These are phyloP conservation scores for Verticillium klebahnii DNA, from an alignment of 2,329 filamentous ascomycete genomes.

Conservation along the genomic window DNA sequence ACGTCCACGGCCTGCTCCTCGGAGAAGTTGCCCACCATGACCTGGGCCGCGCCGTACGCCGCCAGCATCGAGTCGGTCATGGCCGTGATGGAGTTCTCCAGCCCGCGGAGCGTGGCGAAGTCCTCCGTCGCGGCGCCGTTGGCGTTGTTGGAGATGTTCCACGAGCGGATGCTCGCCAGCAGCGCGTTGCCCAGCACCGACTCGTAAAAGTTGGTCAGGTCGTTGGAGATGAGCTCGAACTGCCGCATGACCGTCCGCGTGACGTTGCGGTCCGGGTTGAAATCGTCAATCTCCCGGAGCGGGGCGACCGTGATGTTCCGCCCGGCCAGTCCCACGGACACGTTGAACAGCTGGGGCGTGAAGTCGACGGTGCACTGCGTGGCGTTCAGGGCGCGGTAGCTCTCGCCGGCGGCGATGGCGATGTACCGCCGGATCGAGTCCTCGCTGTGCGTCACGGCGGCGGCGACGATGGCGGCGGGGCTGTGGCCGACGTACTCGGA, in stretches of 20 bases:
- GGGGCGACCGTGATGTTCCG: slow-evolving; percentile 21
- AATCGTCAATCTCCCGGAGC: slow-evolving; percentile 11
- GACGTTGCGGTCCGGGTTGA: slow-evolving; percentile 23
- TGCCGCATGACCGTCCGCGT: slow-evolving; percentile 23
- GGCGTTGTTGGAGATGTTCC: slow-evolving; percentile 4
- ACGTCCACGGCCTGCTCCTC: slow-evolving; percentile 4
- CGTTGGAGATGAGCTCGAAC: slow-evolving; percentile 29
- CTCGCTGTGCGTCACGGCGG: slow-evolving; percentile 21
- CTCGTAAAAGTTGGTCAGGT: slow-evolving; percentile 29
- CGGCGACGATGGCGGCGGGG: slow-evolving; percentile 21
- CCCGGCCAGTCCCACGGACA: slow-evolving; percentile 21
- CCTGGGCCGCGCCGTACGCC: slow-evolving; percentile 25
- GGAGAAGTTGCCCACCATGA: slow-evolving; percentile 22
- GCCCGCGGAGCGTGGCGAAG: slow-evolving; percentile 7
- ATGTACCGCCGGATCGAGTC: slow-evolving; percentile 18
- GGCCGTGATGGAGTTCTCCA: slow-evolving; percentile 11
- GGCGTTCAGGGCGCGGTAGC: slow-evolving; percentile 21
- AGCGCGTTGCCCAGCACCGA: slow-evolving; percentile 29
- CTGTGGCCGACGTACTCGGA: slow-evolving; percentile 24
- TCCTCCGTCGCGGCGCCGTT: neutral
- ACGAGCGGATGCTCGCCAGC: slow-evolving; percentile 21
- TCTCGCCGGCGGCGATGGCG: slow-evolving; percentile 23
- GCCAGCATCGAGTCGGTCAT: slow-evolving; percentile 19
- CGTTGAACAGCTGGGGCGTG: slow-evolving; percentile 19
- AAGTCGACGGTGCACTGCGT: slow-evolving; percentile 26